phyloP scores from a whole-genome alignment of 306 rosid species.

The Hippophae tibetana region DNA sequence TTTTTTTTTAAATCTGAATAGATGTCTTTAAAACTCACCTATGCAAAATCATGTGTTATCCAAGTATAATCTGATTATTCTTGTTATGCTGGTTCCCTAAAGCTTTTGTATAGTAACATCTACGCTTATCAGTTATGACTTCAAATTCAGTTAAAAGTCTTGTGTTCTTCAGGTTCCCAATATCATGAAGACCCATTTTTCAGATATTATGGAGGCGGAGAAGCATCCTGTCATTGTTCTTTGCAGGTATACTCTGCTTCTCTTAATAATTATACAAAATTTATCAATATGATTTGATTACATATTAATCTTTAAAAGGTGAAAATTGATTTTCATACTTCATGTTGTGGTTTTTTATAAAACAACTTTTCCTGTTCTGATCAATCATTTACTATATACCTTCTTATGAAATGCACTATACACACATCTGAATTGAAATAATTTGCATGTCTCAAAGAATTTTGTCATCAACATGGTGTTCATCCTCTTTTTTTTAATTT shows the following conservation, averaged over 20 bases:
- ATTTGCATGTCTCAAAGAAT: too few species aligned
- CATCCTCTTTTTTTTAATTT: too few species aligned
- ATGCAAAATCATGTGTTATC: too few species aligned
- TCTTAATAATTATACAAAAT: constrained; percentile 1
- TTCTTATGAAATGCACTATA: too few species aligned
- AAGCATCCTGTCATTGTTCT: constrained; percentile 74
- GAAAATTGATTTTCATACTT: not conserved
- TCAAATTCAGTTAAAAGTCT: not conserved
- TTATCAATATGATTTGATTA: too few species aligned
- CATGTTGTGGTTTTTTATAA: not conserved
- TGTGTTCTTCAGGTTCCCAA: constrained; percentile 66
- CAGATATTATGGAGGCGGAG: constrained; percentile 52
- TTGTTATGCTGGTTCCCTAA: not conserved
- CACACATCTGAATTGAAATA: too few species aligned
- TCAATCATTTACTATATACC: not conserved
- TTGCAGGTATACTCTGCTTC: constrained; percentile 45
- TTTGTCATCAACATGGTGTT: too few species aligned
- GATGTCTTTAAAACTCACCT: too few species aligned
- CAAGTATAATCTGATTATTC: not conserved
- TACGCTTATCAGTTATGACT: not conserved
- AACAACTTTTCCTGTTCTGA: not conserved
- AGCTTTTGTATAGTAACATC: too few species aligned
- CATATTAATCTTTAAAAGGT: too few species aligned
- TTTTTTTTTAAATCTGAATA: too few species aligned
- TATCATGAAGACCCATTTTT: constrained; percentile 55